These are phyloP conservation scores for Aspergillus pseudonomiae DNA, from an alignment of 2,329 filamentous ascomycete species.

Conservation along the genomic window DNA sequence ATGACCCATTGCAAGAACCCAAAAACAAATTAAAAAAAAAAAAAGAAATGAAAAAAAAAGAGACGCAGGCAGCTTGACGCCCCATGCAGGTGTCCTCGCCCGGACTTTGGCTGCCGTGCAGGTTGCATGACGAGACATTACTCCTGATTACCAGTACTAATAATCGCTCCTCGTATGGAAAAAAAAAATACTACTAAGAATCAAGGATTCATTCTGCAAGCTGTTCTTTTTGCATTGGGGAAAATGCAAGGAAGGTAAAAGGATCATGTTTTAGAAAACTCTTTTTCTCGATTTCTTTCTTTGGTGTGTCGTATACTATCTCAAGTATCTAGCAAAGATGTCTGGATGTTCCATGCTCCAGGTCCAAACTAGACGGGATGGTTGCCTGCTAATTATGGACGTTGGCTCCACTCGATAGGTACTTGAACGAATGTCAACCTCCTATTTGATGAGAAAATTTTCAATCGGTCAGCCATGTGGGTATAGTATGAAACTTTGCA, in stretches of 20 bases:
- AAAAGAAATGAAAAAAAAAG: background rate
- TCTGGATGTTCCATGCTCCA: background rate
- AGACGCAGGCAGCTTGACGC: background rate
- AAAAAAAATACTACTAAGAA: background rate
- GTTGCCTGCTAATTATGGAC: constrained; percentile 2
- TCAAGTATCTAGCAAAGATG: background rate
- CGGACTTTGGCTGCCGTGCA: background rate
- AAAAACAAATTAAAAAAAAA: background rate
- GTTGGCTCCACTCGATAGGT: background rate
- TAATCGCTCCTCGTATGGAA: background rate
- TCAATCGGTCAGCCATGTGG: constrained; percentile 6
- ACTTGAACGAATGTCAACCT: background rate
- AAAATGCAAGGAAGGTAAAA: background rate
- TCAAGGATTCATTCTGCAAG: background rate
- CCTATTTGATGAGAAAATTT: constrained; percentile 4
- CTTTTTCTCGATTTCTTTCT: background rate
- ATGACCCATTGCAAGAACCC: constrained; percentile 3
- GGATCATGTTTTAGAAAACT: too few species aligned
- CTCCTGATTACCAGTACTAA: background rate
- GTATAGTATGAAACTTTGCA: constrained; percentile 5
- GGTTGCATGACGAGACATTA: constrained; percentile 4
- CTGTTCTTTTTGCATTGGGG: background rate
- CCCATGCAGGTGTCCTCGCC: constrained; percentile 4
- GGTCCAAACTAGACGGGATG: background rate
- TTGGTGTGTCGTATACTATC: too few species aligned